phyloP scores from a whole-genome alignment of 305 asterid species.

The Lippia alba region DNA sequence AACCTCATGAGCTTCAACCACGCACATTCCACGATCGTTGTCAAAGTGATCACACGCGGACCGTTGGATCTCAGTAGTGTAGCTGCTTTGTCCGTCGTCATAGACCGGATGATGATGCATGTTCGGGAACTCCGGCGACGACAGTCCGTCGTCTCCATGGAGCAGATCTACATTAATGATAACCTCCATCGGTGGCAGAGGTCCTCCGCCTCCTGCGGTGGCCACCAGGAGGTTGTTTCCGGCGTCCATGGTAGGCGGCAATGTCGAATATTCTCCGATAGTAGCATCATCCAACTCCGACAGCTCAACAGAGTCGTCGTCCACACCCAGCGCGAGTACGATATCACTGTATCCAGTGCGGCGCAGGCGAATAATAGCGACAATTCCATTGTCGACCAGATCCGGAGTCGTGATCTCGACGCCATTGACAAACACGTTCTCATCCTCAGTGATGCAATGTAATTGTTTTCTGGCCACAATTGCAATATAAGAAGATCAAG shows the following conservation, averaged over 20 bases:
- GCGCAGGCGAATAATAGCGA: slow-evolving; percentile 61
- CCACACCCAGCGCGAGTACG: slow-evolving; percentile 67
- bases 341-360: slow-evolving; percentile 65
- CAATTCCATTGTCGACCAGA: slow-evolving; percentile 72
- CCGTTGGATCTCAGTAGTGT: slow-evolving; percentile 38
- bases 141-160: no score
- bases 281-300: slow-evolving; percentile 70
- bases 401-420: slow-evolving; percentile 72
- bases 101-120: slow-evolving; percentile 52
- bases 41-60: slow-evolving; percentile 48
- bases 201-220: slow-evolving; percentile 70
- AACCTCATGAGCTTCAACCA: slow-evolving; percentile 42
- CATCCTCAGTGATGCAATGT: no score
- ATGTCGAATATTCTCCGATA: slow-evolving; percentile 52
- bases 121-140: no score
- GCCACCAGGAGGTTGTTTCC: slow-evolving; percentile 68
- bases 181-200: no score
- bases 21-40: slow-evolving; percentile 56
- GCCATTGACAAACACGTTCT: no score
- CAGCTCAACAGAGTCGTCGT: slow-evolving; percentile 68
- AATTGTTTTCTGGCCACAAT: no score
- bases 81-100: slow-evolving; percentile 29
- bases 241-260: slow-evolving; percentile 62
- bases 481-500: no score
- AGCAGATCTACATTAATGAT: no score